Evolutionary conservation across 495 filamentous ascomycete species (phyloP).

Genomic region (Podospora fimiseda): DNA sequence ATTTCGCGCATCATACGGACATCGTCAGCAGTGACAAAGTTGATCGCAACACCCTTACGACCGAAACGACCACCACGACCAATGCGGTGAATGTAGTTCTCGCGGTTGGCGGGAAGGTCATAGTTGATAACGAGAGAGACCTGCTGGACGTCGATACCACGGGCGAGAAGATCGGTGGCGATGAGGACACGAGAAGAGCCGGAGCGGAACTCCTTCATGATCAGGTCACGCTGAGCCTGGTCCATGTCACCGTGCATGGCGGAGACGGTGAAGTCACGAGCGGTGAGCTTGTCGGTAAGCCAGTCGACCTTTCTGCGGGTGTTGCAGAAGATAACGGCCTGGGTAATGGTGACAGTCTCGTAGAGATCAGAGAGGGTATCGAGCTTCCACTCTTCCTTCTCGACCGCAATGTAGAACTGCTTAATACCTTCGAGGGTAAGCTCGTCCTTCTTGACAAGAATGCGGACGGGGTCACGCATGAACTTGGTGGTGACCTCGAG

Average conservation of each 20-base stretch:
- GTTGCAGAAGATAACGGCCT: slow-evolving; percentile 99
- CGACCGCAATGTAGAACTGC: slow-evolving; percentile 98
- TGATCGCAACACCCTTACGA: slow-evolving; percentile 98
- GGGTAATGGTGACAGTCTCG: slow-evolving; percentile 97
- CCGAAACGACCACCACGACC: slow-evolving; percentile 94
- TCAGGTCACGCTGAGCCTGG: slow-evolving; percentile 92
- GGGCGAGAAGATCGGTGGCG: slow-evolving; percentile 92
- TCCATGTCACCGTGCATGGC: slow-evolving; percentile 99
- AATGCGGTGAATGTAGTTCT: slow-evolving; percentile 99
- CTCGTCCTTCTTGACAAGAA: slow-evolving; percentile 99
- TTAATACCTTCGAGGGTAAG: slow-evolving; percentile 97
- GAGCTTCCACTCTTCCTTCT: slow-evolving; percentile 99
- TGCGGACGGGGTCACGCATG: slow-evolving; percentile 98
- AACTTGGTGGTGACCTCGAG: slow-evolving; percentile 99
- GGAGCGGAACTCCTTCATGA: slow-evolving; percentile 98
- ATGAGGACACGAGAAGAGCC: slow-evolving; percentile 97
- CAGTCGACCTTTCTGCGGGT: slow-evolving; percentile 99
- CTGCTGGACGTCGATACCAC: slow-evolving; percentile 99
- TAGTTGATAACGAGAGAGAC: slow-evolving; percentile 99
- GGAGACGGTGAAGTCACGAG: slow-evolving; percentile 95
- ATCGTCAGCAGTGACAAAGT: slow-evolving; percentile 97
- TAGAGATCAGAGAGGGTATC: slow-evolving; percentile 99
- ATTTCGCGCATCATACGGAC: slow-evolving; percentile 97
- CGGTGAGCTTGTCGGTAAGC: slow-evolving; percentile 97
- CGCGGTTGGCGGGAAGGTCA: slow-evolving; percentile 94